phyloP scores from a whole-genome alignment of 345 rosid genomes.

The Brassica cretica region DNA sequence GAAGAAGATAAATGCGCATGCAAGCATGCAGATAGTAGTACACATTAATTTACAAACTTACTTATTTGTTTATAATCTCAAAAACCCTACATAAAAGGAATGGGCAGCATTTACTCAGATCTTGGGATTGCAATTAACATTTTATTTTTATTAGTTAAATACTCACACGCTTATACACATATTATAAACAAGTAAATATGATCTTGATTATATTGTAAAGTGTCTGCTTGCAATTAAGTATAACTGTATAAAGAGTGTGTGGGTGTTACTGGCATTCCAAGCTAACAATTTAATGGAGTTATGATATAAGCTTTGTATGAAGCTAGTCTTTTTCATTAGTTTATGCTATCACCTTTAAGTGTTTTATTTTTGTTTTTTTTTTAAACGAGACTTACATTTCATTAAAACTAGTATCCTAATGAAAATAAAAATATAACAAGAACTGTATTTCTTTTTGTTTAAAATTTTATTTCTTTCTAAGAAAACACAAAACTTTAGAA shows the following conservation, averaged over 20 bases:
- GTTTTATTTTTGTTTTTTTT: background rate
- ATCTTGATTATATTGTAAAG: conserved; percentile 9
- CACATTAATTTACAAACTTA: conserved; percentile 37
- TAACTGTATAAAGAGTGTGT: conserved; percentile 17
- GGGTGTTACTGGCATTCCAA: conserved; percentile 36
- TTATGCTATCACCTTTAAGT: background rate
- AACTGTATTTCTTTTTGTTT: background rate
- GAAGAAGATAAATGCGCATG: conserved; percentile 62
- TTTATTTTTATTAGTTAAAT: conserved; percentile 14
- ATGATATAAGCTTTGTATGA: conserved; percentile 4
- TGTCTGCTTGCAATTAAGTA: conserved; percentile 19
- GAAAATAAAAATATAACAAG: background rate
- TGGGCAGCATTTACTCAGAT: conserved; percentile 46
- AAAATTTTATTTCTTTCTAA: background rate
- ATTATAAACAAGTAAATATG: conserved; percentile 18
- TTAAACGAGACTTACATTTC: background rate
- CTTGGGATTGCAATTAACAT: conserved; percentile 38
- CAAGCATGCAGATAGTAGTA: conserved; percentile 42
- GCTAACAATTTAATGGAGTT: conserved; percentile 24
- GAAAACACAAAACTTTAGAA: background rate
- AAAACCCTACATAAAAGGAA: conserved; percentile 41
- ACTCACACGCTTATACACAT: conserved; percentile 36
- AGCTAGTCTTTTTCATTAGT: background rate
- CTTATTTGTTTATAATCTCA: conserved; percentile 62
- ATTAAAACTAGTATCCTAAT: background rate